Conservation (phyloP, 495 filamentous ascomycete genomes). For the Lophium mytilinum region DNA sequence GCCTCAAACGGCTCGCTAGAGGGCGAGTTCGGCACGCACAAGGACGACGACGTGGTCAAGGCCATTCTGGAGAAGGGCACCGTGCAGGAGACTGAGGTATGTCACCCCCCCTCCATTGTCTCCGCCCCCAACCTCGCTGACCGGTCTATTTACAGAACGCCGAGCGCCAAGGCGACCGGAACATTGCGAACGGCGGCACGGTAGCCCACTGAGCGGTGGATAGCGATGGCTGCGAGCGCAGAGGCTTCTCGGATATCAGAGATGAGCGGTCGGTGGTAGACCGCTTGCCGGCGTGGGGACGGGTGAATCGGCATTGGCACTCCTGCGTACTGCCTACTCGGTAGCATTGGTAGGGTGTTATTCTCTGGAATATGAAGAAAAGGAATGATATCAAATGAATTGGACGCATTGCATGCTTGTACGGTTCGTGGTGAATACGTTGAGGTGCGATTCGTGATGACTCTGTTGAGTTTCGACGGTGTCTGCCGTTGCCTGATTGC, state of each 20-base stretch:
- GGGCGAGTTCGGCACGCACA: slow-evolving; percentile 75
- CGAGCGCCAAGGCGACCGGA: slow-evolving; percentile 40
- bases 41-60: slow-evolving; percentile 69
- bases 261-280: background rate
- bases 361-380: no score
- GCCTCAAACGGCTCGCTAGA: slow-evolving; percentile 68
- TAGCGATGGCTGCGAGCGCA: background rate
- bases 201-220: slow-evolving; percentile 34
- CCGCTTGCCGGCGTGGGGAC: background rate
- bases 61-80: slow-evolving; percentile 69
- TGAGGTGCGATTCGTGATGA: no score
- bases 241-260: background rate
- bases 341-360: no score
- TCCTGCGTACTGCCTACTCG: no score
- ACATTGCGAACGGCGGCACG: slow-evolving; percentile 39
- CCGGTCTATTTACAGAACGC: slow-evolving; percentile 18
- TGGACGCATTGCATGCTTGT: no score
- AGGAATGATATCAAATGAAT: no score
- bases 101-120: background rate
- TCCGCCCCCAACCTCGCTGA: background rate
- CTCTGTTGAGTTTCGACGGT: no score
- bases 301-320: no score
- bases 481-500: no score
- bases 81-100: slow-evolving; percentile 31
- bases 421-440: no score